Base-by-base conservation (phyloP, 768 basidiomycete genomes). In the Leucosporidium scottii region DNA sequence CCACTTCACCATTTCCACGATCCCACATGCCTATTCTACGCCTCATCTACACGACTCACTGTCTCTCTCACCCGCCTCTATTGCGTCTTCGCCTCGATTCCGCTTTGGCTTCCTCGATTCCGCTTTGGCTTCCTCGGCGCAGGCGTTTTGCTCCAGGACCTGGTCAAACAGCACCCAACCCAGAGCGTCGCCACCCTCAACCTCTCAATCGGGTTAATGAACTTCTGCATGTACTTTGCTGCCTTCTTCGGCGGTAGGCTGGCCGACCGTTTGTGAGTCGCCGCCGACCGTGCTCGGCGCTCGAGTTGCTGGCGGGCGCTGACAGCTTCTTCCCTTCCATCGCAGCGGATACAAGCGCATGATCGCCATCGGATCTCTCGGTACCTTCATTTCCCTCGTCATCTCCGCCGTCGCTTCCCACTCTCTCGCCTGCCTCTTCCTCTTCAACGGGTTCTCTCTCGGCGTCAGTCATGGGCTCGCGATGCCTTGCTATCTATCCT, bases 371-470 rank as follows among this genome's bases (percentile, higher is more conserved):
- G 49, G 49, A 50, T 50, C 49, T 17, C 6, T 4, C n/a, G 49
- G 49, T 17, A 50, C 49, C n/a, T 50, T 50, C n/a, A n/a, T 50
- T 6, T 50, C 49, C n/a, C 49, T 50, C n/a, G n/a, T 50, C 49
- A 50, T 60, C 36, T 55, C 58, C 7, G 69, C 65, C 17, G 44
- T 55, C 49, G 51, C 65, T 12, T 62, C 64, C 53, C 23, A 51
- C 34, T 58, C 48, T n/a, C 59, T 70, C 6, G 65, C 69, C 4
- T 59, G 58, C 9, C 62, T 70, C 13, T 70, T 70, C 62, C 36
- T 70, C 31, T 49, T 66, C 8, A 65, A 70, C 21, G 69, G 69
- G 18, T 17, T 64, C 27, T 27, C 61, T 4, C 62, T 70, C 34
- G 69, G 69, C 25, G 8, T 64, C 31, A n/a, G 48, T 6, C 18